phyloP scores from a whole-genome alignment of 495 filamentous ascomycete species.

The Xeromyces bisporus region DNA sequence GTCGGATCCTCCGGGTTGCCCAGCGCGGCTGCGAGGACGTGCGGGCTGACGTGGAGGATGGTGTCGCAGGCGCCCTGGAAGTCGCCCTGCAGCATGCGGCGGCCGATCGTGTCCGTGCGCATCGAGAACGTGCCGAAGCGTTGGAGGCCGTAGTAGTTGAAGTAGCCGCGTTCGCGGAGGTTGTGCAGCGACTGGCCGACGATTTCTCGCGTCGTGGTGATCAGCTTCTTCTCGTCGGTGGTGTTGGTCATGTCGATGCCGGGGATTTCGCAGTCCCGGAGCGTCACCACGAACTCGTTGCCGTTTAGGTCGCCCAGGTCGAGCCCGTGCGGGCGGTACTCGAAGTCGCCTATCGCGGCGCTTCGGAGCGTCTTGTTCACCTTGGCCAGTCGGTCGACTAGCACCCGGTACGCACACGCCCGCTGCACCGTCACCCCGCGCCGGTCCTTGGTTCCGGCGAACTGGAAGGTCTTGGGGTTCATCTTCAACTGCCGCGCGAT shows the following conservation, averaged over 20 bases:
- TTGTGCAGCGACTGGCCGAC: slow-evolving; percentile 37
- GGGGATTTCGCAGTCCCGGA: slow-evolving; percentile 61
- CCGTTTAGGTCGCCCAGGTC: slow-evolving; percentile 69
- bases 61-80: slow-evolving; percentile 60
- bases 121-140: slow-evolving; percentile 75
- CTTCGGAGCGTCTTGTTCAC: slow-evolving; percentile 46
- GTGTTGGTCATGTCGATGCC: slow-evolving; percentile 23
- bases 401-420: slow-evolving; percentile 51
- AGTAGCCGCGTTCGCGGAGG: slow-evolving; percentile 53
- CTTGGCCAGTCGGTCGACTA: slow-evolving; percentile 41
- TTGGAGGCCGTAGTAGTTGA: slow-evolving; percentile 94
- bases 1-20: slow-evolving; percentile 17
- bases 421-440: slow-evolving; percentile 78
- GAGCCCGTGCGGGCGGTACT: slow-evolving; percentile 49
- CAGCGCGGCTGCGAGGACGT: slow-evolving; percentile 31
- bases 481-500: slow-evolving; percentile 52
- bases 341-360: slow-evolving; percentile 58
- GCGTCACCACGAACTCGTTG: slow-evolving; percentile 82
- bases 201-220: slow-evolving; percentile 30
- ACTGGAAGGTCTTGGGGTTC: slow-evolving; percentile 53
- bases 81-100: slow-evolving; percentile 65
- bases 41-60: slow-evolving; percentile 48
- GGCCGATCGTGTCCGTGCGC: slow-evolving; percentile 65
- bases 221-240: slow-evolving; percentile 14
- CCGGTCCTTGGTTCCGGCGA: slow-evolving; percentile 88